These are phyloP conservation scores for Chlorella variabilis DNA, from an alignment of 163 green algal genomes.

Conservation along the genomic window DNA sequence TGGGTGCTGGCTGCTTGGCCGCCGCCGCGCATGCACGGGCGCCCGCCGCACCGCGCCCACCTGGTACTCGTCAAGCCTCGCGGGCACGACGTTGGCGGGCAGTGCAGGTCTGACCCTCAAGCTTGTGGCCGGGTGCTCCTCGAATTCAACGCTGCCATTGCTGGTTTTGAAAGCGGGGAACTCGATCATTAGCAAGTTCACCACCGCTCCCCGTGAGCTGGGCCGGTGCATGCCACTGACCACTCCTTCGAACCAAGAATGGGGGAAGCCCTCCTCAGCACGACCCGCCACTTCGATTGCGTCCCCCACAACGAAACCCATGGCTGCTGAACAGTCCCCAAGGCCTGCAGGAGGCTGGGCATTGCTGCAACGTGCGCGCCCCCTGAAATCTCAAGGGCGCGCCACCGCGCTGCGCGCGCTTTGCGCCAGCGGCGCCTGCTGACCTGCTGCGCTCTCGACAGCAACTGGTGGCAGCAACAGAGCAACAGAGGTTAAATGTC, in stretches of 20 bases:
- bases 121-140: neutral
- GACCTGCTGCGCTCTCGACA: too few species aligned
- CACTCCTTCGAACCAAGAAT: neutral
- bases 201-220: neutral
- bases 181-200: neutral
- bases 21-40: neutral
- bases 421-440: too few species aligned
- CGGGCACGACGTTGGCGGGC: neutral
- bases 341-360: too few species aligned
- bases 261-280: neutral
- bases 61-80: constrained; percentile 13
- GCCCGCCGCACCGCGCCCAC: neutral
- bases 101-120: constrained; percentile 2
- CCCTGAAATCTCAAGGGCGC: too few species aligned
- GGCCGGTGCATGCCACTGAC: neutral
- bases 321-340: neutral
- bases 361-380: too few species aligned
- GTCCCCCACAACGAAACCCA: neutral
- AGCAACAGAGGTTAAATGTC: too few species aligned
- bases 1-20: neutral
- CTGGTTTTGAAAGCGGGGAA: neutral
- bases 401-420: too few species aligned
- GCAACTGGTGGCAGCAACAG: too few species aligned
- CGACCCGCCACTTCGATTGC: neutral
- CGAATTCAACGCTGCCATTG: neutral